Evolutionary conservation across 1,284 basidiomycete species (phyloP).

Genomic region (Fistulinella cinereoalba): DNA sequence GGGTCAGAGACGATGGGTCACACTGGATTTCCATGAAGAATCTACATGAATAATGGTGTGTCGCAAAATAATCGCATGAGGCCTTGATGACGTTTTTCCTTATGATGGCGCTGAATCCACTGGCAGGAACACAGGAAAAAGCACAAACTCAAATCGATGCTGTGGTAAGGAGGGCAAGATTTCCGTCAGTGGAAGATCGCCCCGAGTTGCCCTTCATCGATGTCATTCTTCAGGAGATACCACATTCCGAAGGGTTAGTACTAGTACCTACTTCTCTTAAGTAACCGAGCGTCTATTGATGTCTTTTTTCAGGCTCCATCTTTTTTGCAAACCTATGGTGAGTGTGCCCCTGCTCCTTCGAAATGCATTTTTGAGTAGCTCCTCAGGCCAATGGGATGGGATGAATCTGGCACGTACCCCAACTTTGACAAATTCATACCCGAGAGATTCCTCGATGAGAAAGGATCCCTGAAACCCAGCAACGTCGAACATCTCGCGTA

Average conservation of each 20-base stretch:
- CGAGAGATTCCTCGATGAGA: conserved; percentile 12
- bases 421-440: conserved; percentile 13
- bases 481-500: conserved; percentile 3
- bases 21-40: no score
- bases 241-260: conserved; percentile 16
- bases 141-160: conserved; percentile 17
- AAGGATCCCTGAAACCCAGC: conserved; percentile 9
- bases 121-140: conserved; percentile 8
- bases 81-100: conserved; percentile 15
- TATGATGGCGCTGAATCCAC: conserved; percentile 16
- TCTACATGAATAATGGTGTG: not conserved
- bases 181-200: conserved; percentile 15
- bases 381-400: conserved; percentile 15
- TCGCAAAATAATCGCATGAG: conserved; percentile 4
- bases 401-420: conserved; percentile 10
- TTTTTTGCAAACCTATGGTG: conserved; percentile 17
- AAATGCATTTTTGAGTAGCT: not conserved
- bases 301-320: conserved; percentile 6
- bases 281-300: not conserved
- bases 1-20: conserved; percentile 16
- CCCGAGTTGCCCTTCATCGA: conserved; percentile 17
- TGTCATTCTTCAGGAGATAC: conserved; percentile 14
- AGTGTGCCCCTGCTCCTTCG: not conserved
- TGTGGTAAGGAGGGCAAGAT: conserved; percentile 8
- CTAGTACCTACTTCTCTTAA: not conserved